Conservation (phyloP, 1,284 basidiomycete genomes). For the Ganoderma resinaceum region DNA sequence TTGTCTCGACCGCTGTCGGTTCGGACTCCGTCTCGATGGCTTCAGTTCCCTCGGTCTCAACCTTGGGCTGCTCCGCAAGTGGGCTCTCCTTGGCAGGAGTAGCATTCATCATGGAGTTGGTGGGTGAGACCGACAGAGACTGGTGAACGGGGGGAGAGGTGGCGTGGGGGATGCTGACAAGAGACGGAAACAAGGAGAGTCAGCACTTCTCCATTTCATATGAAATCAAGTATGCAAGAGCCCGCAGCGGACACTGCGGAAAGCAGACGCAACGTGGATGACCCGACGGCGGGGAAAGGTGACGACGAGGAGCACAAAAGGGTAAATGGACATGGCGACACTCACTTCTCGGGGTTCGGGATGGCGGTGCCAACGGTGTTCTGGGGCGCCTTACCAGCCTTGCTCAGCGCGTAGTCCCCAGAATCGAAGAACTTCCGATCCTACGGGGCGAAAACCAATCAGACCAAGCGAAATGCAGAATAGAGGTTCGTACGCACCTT, state of each 20-base stretch:
- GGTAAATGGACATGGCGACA: constrained; percentile 22
- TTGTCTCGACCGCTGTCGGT: constrained; percentile 14
- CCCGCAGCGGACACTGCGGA: constrained; percentile 1
- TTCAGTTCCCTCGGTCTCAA: constrained; percentile 3
- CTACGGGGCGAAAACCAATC: constrained; percentile 52
- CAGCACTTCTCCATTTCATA: constrained; percentile 12
- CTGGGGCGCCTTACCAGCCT: constrained; percentile 90
- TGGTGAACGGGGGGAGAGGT: constrained; percentile 65
- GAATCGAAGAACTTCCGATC: constrained; percentile 99
- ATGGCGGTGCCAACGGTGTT: constrained; percentile 92
- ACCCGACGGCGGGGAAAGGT: neutral
- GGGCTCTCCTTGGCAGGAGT: constrained; percentile 72
- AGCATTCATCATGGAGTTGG: constrained; percentile 52
- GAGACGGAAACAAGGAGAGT: constrained; percentile 20
- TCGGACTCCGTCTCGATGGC: constrained; percentile 32
- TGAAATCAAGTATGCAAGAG: neutral
- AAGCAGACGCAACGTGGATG: neutral
- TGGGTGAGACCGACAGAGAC: constrained; percentile 73
- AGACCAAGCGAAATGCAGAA: constrained; percentile 15
- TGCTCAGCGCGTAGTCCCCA: constrained; percentile 95
- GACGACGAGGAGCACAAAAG: constrained; percentile 11
- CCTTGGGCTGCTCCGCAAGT: constrained; percentile 39
- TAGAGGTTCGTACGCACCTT: constrained; percentile 63
- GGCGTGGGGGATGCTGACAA: constrained; percentile 75
- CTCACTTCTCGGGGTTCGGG: constrained; percentile 93